A percentile compares a stretch with the other conserved stretches of the same genome.
These are phyloP conservation scores for Claviceps maximensis DNA, from an alignment of 2,329 filamentous ascomycete genomes.

Conservation along the genomic window DNA sequence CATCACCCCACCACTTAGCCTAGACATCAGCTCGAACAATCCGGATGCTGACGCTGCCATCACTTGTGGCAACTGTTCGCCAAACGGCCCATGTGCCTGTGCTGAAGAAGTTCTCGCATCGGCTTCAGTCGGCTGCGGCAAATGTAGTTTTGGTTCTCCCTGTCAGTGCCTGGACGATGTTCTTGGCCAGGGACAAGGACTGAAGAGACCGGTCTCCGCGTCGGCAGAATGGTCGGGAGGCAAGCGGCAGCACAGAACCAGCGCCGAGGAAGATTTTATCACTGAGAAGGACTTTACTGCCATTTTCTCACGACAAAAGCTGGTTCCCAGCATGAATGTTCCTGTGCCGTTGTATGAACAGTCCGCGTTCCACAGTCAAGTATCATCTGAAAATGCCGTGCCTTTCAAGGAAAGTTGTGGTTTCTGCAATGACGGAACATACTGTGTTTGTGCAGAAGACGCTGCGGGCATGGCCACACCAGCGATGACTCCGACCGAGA, in stretches of 20 bases:
- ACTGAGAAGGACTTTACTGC: constrained; percentile 65
- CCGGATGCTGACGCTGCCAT: constrained; percentile 20
- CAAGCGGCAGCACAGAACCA: constrained; percentile 39
- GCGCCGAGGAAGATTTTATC: constrained; percentile 29
- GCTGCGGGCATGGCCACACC: constrained; percentile 28
- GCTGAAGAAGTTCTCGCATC: constrained; percentile 43
- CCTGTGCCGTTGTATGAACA: constrained; percentile 4
- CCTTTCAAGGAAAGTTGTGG: constrained; percentile 58
- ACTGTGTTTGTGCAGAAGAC: constrained; percentile 67
- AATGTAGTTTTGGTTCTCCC: constrained; percentile 47
- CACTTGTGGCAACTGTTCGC: constrained; percentile 43
- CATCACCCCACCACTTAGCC: constrained; percentile 37
- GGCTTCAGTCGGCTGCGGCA: constrained; percentile 47
- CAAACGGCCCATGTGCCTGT: constrained; percentile 42
- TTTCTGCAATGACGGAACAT: constrained; percentile 71
- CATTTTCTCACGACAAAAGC: constrained; percentile 39
- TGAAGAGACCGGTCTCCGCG: constrained; percentile 39
- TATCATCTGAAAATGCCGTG: constrained; percentile 23
- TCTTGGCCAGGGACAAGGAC: constrained; percentile 18
- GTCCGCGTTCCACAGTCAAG: constrained; percentile 11
- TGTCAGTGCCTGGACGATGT: constrained; percentile 55
- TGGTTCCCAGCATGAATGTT: neutral
- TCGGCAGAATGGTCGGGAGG: constrained; percentile 29
- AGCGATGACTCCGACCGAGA: constrained; percentile 26
- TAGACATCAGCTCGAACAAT: constrained; percentile 16